Base-by-base conservation (phyloP, 2,329 filamentous ascomycete genomes). In the Elsinoe fawcettii region DNA sequence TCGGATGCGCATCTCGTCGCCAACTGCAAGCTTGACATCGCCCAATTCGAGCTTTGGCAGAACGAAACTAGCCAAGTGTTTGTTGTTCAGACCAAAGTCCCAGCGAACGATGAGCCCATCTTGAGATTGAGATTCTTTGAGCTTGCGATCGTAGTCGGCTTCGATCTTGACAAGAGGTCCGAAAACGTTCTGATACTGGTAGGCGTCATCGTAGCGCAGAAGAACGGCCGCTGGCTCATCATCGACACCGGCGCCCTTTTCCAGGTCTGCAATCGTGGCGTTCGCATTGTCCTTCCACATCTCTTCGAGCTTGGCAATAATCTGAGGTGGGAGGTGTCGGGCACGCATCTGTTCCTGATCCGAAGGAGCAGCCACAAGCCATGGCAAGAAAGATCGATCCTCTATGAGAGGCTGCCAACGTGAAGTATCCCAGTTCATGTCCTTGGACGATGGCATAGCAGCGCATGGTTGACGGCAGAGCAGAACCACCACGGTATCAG, bases 341-440 rank as follows among this genome's bases (percentile, higher is more conserved):
- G 92, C 93, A 58, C 93, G 90, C 60, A 99, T 85, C 73, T 97
- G 93, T 74, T 99, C 93, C 64, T 93, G 88, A 68, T 99, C 95
- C 32, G 88, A 88, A 1, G 93, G 93, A 8, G 87, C 80, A 46
- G 85, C 83, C 6, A 99, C 92, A 22, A 99, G 87, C 93, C 93
- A 99, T 37, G 87, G 81, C 36, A 99, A 75, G 70, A 99, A 99
- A 14, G 90, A 93, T 51, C 93, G 89, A 68, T 99, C 93, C 72
- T 96, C 91, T 63, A 99, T 97, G 59, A 99, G 79, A 11, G 93
- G 93, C 70, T 97, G 91, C 93, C 93, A 99, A 69, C 91, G 85
- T 23, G 92, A 95, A 5, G 91, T 95, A 71, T 99, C 93, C 93
- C 93, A 99, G 71, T 93, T 99, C 91, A 99, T 97, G 67, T 99